phyloP scores from a whole-genome alignment of 805 yeast genomes.

The Candida hispaniensis region DNA sequence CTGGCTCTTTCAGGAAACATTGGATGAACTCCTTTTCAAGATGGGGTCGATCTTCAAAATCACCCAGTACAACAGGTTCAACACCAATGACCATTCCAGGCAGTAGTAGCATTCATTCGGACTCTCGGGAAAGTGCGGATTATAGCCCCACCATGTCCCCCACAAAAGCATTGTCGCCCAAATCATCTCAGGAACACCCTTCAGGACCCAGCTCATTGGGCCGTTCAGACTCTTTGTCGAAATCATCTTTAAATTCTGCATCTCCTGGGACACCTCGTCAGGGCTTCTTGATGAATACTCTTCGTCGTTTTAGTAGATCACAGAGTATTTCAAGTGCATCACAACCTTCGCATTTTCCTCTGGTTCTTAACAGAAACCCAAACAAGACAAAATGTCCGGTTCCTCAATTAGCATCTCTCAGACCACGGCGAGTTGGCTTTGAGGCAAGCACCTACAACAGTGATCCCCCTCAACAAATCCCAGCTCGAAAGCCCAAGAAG shows the following conservation, averaged over 20 bases:
- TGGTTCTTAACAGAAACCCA: slow-evolving; percentile 6
- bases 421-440: slow-evolving; percentile 59
- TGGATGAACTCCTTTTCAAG: not conserved
- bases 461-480: slow-evolving; percentile 94
- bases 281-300: slow-evolving; percentile 8
- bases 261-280: slow-evolving; percentile 3
- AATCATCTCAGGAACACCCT: too few relatives aligned
- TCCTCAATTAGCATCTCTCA: slow-evolving; percentile 19
- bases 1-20: not conserved
- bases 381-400: not conserved
- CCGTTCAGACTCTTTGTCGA: too few relatives aligned
- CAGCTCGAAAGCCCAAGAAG: slow-evolving; percentile 67
- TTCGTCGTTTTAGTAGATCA: slow-evolving; percentile 7
- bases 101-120: too few relatives aligned
- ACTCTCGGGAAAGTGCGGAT: too few relatives aligned
- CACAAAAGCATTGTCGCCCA: too few relatives aligned
- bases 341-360: not conserved
- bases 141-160: too few relatives aligned
- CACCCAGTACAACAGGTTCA: not conserved
- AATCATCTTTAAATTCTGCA: slow-evolving; percentile 5
- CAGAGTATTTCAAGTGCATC: not conserved
- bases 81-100: not conserved
- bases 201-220: too few relatives aligned
- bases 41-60: not conserved
- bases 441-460: slow-evolving; percentile 58